These are phyloP conservation scores for Diplodia intermedia DNA, from an alignment of 2,329 filamentous ascomycete species.

Conservation along the genomic window DNA sequence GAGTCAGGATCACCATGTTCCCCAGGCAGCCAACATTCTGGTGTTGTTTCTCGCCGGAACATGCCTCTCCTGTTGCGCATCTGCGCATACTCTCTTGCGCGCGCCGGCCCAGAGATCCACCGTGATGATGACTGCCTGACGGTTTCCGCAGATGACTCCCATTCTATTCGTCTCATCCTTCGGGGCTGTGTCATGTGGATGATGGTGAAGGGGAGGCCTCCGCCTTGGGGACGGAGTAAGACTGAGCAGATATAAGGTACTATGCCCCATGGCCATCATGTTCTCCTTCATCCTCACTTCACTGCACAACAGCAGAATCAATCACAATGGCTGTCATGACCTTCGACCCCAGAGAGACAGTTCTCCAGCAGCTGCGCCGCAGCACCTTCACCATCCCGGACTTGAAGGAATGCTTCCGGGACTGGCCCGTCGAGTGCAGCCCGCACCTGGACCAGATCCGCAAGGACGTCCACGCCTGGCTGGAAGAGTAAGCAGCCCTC, in stretches of 20 bases:
- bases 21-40: neutral
- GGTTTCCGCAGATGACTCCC: neutral
- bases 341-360: constrained; percentile 17
- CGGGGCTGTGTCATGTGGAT: constrained; percentile 4
- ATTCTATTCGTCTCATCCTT: neutral
- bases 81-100: neutral
- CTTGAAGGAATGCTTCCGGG: constrained; percentile 13
- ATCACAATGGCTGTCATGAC: constrained; percentile 6
- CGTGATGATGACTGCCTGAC: constrained; percentile 10
- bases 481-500: constrained; percentile 15
- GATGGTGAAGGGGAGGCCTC: neutral
- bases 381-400: constrained; percentile 17
- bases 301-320: neutral
- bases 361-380: constrained; percentile 18
- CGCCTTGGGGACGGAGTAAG: neutral
- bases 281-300: neutral
- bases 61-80: neutral
- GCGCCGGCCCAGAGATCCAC: neutral
- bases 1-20: neutral
- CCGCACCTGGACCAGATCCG: constrained; percentile 24
- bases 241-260: neutral
- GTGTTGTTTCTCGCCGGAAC: neutral
- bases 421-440: constrained; percentile 16
- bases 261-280: neutral
- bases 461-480: constrained; percentile 19